These are phyloP conservation scores for Saccharomyces paradoxus DNA, from an alignment of 805 yeast species.

Conservation along the genomic window DNA sequence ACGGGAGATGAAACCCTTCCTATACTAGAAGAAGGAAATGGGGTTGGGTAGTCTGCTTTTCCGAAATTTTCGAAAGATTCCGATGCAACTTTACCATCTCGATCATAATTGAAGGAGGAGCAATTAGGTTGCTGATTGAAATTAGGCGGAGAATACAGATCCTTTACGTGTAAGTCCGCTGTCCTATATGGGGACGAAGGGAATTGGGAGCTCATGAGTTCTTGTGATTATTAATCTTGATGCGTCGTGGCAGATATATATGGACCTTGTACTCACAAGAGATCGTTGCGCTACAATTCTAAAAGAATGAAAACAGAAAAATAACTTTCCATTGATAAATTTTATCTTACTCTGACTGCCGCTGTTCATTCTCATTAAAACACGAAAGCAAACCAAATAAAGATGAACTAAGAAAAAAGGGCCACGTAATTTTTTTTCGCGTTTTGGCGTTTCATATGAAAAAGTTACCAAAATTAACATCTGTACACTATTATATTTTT, in stretches of 20 bases:
- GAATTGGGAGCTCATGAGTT: neutral
- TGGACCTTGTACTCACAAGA: neutral
- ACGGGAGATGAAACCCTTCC: constrained; percentile 36
- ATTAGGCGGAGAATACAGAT: neutral
- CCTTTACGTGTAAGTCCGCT: neutral
- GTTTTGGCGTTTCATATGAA: neutral
- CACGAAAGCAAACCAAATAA: neutral
- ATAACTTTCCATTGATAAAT: neutral
- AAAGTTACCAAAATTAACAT: neutral
- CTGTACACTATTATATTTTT: neutral
- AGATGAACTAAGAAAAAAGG: neutral
- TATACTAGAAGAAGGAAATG: constrained; percentile 57
- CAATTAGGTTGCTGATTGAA: neutral
- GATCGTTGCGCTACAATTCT: neutral
- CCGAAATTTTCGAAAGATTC: neutral
- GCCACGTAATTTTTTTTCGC: neutral
- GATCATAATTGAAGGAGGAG: neutral
- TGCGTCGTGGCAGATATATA: neutral
- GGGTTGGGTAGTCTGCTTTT: constrained; percentile 50
- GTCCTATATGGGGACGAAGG: neutral
- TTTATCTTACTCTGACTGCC: neutral
- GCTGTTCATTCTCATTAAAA: neutral
- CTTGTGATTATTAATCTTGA: neutral
- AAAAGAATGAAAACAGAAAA: neutral
- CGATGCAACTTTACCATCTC: neutral